These are phyloP conservation scores for Hypoxylon fragiforme DNA, from an alignment of 495 filamentous ascomycete species.

Conservation along the genomic window DNA sequence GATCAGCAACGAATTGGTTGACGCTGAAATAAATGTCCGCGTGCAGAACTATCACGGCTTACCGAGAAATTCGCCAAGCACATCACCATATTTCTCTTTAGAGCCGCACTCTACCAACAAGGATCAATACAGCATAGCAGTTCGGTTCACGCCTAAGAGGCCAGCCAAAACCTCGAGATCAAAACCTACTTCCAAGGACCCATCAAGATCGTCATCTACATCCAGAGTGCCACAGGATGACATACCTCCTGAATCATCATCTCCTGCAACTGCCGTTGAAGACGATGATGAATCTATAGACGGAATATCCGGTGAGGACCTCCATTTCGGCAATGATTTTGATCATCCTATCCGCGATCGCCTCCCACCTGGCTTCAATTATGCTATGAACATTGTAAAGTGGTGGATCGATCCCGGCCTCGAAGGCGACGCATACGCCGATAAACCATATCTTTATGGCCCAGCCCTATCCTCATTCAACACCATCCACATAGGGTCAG, in stretches of 20 bases:
- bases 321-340: slow-evolving; percentile 93
- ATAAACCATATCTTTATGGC: slow-evolving; percentile 82
- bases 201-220: slow-evolving; percentile 10
- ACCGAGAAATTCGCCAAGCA: slow-evolving; percentile 59
- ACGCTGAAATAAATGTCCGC: slow-evolving; percentile 67
- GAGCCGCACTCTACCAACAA: slow-evolving; percentile 60
- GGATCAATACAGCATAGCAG: slow-evolving; percentile 81
- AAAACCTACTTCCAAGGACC: slow-evolving; percentile 5
- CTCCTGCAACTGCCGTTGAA: slow-evolving; percentile 4
- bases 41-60: slow-evolving; percentile 64
- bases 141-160: slow-evolving; percentile 70
- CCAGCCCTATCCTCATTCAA: slow-evolving; percentile 75
- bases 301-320: slow-evolving; percentile 66
- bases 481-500: slow-evolving; percentile 65
- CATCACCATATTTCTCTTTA: slow-evolving; percentile 73
- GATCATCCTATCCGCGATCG: slow-evolving; percentile 81
- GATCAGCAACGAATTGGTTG: slow-evolving; percentile 63
- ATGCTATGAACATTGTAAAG: slow-evolving; percentile 78
- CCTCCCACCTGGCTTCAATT: slow-evolving; percentile 82
- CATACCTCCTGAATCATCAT: slow-evolving; percentile 9
- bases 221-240: slow-evolving; percentile 1
- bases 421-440: slow-evolving; percentile 84
- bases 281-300: slow-evolving; percentile 7
- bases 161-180: slow-evolving; percentile 17
- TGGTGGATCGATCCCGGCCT: slow-evolving; percentile 87